phyloP scores from a whole-genome alignment of 768 basidiomycete species.

The Leccinum longicurvipes region DNA sequence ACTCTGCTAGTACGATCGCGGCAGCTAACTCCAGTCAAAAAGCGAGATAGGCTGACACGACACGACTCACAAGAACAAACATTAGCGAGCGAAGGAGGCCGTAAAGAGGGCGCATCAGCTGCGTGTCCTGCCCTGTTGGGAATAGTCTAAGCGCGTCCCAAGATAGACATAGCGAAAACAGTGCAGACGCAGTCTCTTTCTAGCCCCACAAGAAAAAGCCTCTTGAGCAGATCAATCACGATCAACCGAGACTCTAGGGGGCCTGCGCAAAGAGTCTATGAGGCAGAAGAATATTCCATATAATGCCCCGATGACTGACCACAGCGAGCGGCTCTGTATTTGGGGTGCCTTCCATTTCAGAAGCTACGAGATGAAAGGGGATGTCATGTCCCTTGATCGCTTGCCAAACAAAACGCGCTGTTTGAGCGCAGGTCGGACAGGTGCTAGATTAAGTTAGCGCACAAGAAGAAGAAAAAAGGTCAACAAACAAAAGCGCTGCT shows the following conservation, averaged over 20 bases:
- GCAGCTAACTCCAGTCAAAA: slow-evolving; percentile 15
- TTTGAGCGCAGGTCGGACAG: slow-evolving; percentile 23
- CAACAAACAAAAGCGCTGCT: not conserved
- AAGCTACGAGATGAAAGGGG: slow-evolving; percentile 30
- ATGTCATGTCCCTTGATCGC: slow-evolving; percentile 32
- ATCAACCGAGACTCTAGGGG: not conserved
- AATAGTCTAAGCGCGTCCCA: slow-evolving; percentile 10
- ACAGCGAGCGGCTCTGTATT: slow-evolving; percentile 12
- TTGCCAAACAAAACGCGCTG: slow-evolving; percentile 22
- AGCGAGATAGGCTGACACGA: slow-evolving; percentile 11
- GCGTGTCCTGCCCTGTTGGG: slow-evolving; percentile 25
- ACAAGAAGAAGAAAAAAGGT: not conserved
- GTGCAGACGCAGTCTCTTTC: not conserved
- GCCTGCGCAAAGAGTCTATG: slow-evolving; percentile 13
- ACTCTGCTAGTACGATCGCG: slow-evolving; percentile 7
- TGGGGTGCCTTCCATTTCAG: slow-evolving; percentile 31
- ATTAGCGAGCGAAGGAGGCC: slow-evolving; percentile 23
- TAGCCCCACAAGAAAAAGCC: not conserved
- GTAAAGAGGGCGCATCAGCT: slow-evolving; percentile 34
- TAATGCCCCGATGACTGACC: slow-evolving; percentile 9
- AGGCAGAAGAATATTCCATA: slow-evolving; percentile 19
- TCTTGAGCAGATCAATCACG: slow-evolving; percentile 9
- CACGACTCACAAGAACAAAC: slow-evolving; percentile 5
- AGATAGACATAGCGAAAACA: slow-evolving; percentile 20
- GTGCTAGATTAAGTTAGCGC: slow-evolving; percentile 7